Conservation (phyloP, 345 rosid species). For the Corchorus olitorius region DNA sequence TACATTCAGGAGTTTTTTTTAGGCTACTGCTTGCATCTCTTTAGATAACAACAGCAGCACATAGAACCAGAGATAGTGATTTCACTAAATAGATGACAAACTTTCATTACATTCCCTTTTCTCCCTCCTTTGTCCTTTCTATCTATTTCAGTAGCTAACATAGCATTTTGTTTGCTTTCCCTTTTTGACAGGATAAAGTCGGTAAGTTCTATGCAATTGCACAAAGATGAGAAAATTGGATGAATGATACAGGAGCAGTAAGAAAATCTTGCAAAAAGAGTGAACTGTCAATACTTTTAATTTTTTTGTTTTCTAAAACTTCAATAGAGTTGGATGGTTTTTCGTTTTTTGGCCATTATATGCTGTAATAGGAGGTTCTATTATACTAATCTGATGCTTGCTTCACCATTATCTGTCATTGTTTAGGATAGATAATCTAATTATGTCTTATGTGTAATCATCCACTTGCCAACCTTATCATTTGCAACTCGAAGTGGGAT, state of each 20-base stretch:
- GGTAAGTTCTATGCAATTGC: slow-evolving; percentile 64
- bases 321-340: neutral
- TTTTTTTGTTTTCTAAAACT: neutral
- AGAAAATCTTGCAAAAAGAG: slow-evolving; percentile 30
- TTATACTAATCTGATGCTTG: slow-evolving; percentile 17
- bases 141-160: slow-evolving; percentile 10
- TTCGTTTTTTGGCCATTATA: neutral
- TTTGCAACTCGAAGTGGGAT: neutral
- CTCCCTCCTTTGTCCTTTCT: neutral
- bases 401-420: neutral
- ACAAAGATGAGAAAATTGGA: slow-evolving; percentile 36
- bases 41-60: too few species aligned
- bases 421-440: neutral
- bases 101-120: neutral
- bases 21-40: neutral
- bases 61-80: too few species aligned
- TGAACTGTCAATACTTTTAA: neutral
- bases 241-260: slow-evolving; percentile 26
- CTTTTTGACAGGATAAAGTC: slow-evolving; percentile 82
- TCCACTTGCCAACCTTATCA: neutral
- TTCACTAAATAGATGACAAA: neutral
- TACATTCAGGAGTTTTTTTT: neutral
- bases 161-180: slow-evolving; percentile 24
- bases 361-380: neutral
- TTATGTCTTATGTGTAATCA: neutral